These are phyloP conservation scores for Whalleya microplaca DNA, from an alignment of 2,329 filamentous ascomycete species.

Conservation along the genomic window DNA sequence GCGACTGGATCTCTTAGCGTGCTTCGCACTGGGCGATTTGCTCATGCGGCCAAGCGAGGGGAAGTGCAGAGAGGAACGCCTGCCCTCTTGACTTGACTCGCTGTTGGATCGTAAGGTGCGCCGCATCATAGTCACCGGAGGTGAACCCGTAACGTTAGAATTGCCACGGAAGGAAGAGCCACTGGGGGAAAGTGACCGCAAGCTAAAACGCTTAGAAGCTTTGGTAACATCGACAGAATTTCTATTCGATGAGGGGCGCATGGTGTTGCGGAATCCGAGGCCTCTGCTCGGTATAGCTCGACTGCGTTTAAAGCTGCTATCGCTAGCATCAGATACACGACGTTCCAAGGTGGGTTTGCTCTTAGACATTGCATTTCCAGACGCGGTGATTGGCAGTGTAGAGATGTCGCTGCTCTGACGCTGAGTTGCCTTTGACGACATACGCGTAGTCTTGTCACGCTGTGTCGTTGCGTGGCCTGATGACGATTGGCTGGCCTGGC, in stretches of 20 bases:
- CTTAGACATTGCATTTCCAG: conserved; percentile 13
- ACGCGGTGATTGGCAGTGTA: conserved; percentile 2
- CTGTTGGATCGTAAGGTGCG: conserved; percentile 48
- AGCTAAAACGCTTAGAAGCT: conserved; percentile 66
- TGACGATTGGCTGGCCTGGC: conserved; percentile 4
- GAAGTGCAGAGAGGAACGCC: conserved; percentile 43
- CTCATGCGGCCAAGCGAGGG: conserved; percentile 48
- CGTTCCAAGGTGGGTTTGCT: conserved; percentile 48
- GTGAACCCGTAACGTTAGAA: conserved; percentile 44
- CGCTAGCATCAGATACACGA: conserved; percentile 67
- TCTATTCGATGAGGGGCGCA: conserved; percentile 59
- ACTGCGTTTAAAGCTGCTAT: conserved; percentile 80
- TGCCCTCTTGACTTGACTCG: conserved; percentile 41
- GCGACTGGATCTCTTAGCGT: conserved; percentile 45
- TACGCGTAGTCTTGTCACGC: conserved; percentile 8
- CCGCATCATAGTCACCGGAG: conserved; percentile 47
- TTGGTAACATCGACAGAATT: conserved; percentile 42
- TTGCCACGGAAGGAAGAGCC: conserved; percentile 55
- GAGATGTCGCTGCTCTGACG: conserved; percentile 8
- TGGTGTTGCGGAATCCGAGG: conserved; percentile 71
- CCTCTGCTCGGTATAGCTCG: conserved; percentile 51
- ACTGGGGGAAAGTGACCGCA: conserved; percentile 72
- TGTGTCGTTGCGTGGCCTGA: conserved; percentile 11
- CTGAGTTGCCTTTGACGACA: conserved; percentile 16
- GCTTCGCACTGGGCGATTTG: conserved; percentile 35